phyloP scores from a whole-genome alignment of 2,329 filamentous ascomycete species.

The Albophoma yamanashiensis region DNA sequence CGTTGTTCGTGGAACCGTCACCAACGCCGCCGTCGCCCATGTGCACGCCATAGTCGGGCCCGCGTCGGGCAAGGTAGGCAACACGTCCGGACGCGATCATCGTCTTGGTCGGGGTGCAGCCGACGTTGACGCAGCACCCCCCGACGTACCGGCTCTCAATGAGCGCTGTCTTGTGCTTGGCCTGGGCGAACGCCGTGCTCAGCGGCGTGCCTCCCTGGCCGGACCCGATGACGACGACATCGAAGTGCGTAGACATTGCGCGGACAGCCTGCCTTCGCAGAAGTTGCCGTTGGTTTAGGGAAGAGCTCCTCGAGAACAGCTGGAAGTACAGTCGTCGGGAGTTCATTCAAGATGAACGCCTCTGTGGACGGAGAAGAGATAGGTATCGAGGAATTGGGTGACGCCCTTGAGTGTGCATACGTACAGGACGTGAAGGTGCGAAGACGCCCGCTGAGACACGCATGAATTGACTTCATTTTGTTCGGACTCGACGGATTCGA shows the following conservation, averaged over 20 bases:
- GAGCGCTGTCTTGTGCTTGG: slow-evolving; percentile 31
- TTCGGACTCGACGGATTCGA: neutral
- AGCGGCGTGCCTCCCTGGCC: slow-evolving; percentile 41
- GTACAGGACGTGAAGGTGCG: too few species aligned
- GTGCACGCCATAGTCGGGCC: slow-evolving; percentile 33
- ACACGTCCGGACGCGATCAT: slow-evolving; percentile 41
- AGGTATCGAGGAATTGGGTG: too few species aligned
- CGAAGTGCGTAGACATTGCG: slow-evolving; percentile 7
- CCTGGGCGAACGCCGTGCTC: slow-evolving; percentile 32
- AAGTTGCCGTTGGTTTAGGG: neutral
- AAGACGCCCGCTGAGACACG: too few species aligned
- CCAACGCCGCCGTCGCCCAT: slow-evolving; percentile 4
- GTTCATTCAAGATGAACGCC: neutral
- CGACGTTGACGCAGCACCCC: slow-evolving; percentile 44
- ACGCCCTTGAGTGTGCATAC: neutral
- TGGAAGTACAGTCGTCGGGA: neutral
- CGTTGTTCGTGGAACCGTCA: slow-evolving; percentile 1
- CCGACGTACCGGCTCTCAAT: slow-evolving; percentile 37
- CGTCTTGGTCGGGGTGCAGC: slow-evolving; percentile 47
- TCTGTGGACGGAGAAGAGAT: neutral
- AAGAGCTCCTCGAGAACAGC: neutral
- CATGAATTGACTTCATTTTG: neutral
- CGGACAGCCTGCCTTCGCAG: neutral
- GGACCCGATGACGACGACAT: slow-evolving; percentile 37
- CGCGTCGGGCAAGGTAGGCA: slow-evolving; percentile 32